A percentile compares a stretch with the other conserved stretches of the same genome.
phyloP scores from a whole-genome alignment of 805 yeast genomes.

The Saturnispora sekii region DNA sequence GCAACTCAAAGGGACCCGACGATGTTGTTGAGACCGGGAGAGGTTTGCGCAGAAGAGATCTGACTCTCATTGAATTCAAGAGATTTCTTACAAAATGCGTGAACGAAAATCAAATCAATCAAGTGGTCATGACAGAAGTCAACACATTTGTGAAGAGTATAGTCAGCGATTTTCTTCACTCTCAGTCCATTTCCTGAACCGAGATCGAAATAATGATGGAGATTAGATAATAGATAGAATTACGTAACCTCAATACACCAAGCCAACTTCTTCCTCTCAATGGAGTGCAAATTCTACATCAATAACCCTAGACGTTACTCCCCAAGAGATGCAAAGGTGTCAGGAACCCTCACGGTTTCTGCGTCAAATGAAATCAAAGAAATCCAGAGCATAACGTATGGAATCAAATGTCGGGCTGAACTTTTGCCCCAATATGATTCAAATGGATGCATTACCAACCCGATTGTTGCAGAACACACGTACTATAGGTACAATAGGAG shows the following conservation, averaged over 20 bases:
- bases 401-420: background rate
- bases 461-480: background rate
- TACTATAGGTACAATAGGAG: background rate
- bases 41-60: slow-evolving; percentile 16
- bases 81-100: slow-evolving; percentile 21
- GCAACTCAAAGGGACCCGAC: slow-evolving; percentile 12
- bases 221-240: background rate
- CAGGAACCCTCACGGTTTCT: background rate
- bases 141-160: too few species aligned
- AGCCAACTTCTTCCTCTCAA: background rate
- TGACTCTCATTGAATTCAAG: slow-evolving; percentile 21
- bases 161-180: too few species aligned
- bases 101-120: too few species aligned
- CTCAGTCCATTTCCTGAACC: too few species aligned
- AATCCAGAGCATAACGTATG: background rate
- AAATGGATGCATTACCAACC: background rate
- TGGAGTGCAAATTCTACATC: slow-evolving; percentile 1
- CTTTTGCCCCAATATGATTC: background rate
- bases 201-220: background rate
- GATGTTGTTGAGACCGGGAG: slow-evolving; percentile 12
- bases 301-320: background rate
- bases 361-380: background rate
- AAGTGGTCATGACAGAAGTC: too few species aligned
- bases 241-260: background rate
- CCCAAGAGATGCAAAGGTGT: background rate